Conservation (phyloP, 768 basidiomycete genomes). For the Mycena epipterygia region DNA sequence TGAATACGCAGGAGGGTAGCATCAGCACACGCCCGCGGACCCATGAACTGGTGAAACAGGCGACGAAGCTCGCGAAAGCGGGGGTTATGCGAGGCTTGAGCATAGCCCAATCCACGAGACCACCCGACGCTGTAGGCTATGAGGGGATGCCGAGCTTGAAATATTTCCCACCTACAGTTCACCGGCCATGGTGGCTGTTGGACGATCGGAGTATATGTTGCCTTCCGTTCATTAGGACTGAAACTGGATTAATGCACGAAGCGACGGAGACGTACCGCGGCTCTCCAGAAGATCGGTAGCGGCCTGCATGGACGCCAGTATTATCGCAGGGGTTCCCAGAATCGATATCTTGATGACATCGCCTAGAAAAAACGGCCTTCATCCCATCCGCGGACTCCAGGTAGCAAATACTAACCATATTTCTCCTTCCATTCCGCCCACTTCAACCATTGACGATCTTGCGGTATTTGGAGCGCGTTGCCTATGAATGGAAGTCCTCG, state of each 20-base stretch:
- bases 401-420: constrained; percentile 38
- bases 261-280: constrained; percentile 31
- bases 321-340: constrained; percentile 42
- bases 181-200: constrained; percentile 47
- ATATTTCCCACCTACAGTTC: constrained; percentile 41
- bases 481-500: constrained; percentile 34
- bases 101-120: constrained; percentile 51
- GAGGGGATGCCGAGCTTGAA: not conserved
- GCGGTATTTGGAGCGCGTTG: constrained; percentile 39
- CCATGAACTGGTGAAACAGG: constrained; percentile 50
- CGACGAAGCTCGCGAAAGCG: constrained; percentile 52
- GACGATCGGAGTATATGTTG: constrained; percentile 49
- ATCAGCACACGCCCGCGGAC: constrained; percentile 42
- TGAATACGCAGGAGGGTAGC: constrained; percentile 30
- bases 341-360: constrained; percentile 43
- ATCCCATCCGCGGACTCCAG: too few species aligned
- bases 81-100: constrained; percentile 44
- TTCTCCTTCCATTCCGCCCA: constrained; percentile 37
- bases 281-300: constrained; percentile 46
- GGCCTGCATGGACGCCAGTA: constrained; percentile 42
- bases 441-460: constrained; percentile 37
- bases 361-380: too few species aligned
- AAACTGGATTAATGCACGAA: not conserved
- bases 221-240: constrained; percentile 30
- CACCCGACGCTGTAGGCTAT: constrained; percentile 45